Base-by-base conservation (phyloP, 1,284 basidiomycete species). In the Anthracocystis walkeri region DNA sequence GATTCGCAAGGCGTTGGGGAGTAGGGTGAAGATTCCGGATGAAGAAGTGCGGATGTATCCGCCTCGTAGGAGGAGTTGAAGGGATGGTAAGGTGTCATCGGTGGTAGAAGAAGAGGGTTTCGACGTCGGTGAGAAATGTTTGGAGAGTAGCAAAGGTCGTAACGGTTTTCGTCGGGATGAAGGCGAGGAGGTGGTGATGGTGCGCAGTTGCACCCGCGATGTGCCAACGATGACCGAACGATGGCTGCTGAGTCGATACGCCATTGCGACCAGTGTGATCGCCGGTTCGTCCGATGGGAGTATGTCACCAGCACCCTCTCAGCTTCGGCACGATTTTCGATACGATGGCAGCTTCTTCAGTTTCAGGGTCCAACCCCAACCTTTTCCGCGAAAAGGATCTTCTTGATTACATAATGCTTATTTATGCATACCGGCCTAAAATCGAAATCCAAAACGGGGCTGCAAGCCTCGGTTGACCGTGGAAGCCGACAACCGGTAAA, bases 21-120 rank as follows among this genome's bases (percentile, higher is more conserved):
- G 78, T 18, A 86, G 79, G 18, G 79, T 82, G 56, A 77, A 86
- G 38, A 86, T 74, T 18, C 86, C 86, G 11, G 84, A 82, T 0
- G 85, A 83, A 10, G 85, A 85, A 21, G 77, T 65, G 2, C 84
- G 78, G 41, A 84, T 75, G 59, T 83, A 86, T 4, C 82, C 83
- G 45, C 84, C 82, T 10, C 79, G 70, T 6, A 82, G 55, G 16
- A 85, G 72, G 7, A 79, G 77, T 18, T 71, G 56, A 11, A 83
- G 63, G 11, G 73, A 68, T 1, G 66, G 57, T 0, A 78, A 54
- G 1, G 66, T 27, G 20, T 69, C 66, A 35, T 74, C 61, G 20
- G 23, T 48, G 35, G 42, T 33, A 0, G 63, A 62, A 6, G 64
- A 60, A 20, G 56, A 50, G 0, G 49, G 20, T 42, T 63, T 56